Evolutionary conservation across 2,329 filamentous ascomycete genomes (phyloP), one percentile per base, ranked within the genome.

Genomic region (Exophiala xenobiotica): DNA sequence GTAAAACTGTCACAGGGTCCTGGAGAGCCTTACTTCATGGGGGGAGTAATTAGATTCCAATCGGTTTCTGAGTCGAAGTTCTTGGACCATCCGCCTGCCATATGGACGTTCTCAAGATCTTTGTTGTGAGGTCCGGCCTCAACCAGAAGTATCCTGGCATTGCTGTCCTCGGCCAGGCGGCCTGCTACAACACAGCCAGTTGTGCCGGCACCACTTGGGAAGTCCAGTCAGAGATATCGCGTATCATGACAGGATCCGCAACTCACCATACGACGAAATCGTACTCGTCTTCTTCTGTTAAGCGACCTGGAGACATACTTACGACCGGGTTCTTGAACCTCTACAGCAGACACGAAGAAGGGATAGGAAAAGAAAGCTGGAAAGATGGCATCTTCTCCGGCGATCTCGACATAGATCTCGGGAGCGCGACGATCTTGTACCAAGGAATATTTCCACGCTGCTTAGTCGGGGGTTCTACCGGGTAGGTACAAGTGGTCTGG

Each of bases 131-230:
- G 71, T 1, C 75, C 75, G 11, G 75, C 75, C 61, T 78, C 75
- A n/a, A 78, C 62, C 9, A 77, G 62, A 8, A 76, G 67, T 14
- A 78, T 63, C 3, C 60, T 69, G 4, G 69, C 62, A 46, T 72
- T 65, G 2, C 65, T 63, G 26, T 75, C 70, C 58, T 77, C 74
- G 0, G 74, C 73, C 2, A 77, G 66, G 11, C 75, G 73, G 9
- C 68, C 72, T 18, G 75, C 75, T 26, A 77, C 70, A 1, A 77
- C 75, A 57, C 74, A 76, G 16, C 75, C 75, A 4, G 74, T 67
- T 5, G 75, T 77, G 5, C 75, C 75, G 29, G 73, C 74, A 46
- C 74, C 73, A 44, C 54, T 59, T 20, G 26, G 3, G 11, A 37
- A 27, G 35, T 18, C n/a, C 12, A 11, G 18, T 29, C 18, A 38